Evolutionary conservation across 2,329 filamentous ascomycete genomes (phyloP).

Genomic region (Corinectria fuckeliana): DNA sequence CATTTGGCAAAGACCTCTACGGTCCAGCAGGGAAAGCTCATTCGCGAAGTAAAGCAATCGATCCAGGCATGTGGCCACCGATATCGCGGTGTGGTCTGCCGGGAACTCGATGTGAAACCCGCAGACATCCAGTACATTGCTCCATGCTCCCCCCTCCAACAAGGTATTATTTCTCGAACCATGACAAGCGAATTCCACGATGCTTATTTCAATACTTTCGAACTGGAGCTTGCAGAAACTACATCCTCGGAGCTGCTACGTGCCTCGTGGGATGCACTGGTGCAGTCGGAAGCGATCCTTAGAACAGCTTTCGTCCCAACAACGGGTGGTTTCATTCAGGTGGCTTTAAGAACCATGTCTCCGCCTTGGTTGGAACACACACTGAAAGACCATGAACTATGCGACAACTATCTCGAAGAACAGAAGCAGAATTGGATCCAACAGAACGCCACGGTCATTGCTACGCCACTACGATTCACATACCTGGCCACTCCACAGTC

Average conservation of each 20-base stretch:
- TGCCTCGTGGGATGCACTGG: slow-evolving; percentile 63
- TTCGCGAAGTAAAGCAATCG: slow-evolving; percentile 61
- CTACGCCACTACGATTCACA: slow-evolving; percentile 31
- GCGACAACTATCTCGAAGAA: slow-evolving; percentile 44
- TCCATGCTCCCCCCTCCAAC: slow-evolving; percentile 85
- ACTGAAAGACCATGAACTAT: slow-evolving; percentile 35
- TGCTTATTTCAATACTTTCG: slow-evolving; percentile 81
- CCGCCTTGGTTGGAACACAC: slow-evolving; percentile 53
- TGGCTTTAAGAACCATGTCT: slow-evolving; percentile 57
- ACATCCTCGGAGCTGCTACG: slow-evolving; percentile 57
- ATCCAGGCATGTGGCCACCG: slow-evolving; percentile 70
- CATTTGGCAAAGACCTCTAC: slow-evolving; percentile 38
- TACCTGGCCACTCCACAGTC: slow-evolving; percentile 54
- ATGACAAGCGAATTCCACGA: slow-evolving; percentile 58
- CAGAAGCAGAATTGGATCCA: slow-evolving; percentile 59
- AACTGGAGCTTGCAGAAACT: slow-evolving; percentile 57
- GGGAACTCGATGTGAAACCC: slow-evolving; percentile 56
- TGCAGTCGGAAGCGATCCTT: slow-evolving; percentile 66
- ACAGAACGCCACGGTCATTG: slow-evolving; percentile 48
- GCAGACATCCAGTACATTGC: slow-evolving; percentile 73
- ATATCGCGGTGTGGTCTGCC: slow-evolving; percentile 60
- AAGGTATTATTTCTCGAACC: slow-evolving; percentile 81
- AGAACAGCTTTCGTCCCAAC: slow-evolving; percentile 77
- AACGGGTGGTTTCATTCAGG: slow-evolving; percentile 78
- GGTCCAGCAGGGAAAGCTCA: slow-evolving; percentile 26